These are phyloP conservation scores for Guyanaporus albipodus DNA, from an alignment of 768 basidiomycete species.

Conservation along the genomic window DNA sequence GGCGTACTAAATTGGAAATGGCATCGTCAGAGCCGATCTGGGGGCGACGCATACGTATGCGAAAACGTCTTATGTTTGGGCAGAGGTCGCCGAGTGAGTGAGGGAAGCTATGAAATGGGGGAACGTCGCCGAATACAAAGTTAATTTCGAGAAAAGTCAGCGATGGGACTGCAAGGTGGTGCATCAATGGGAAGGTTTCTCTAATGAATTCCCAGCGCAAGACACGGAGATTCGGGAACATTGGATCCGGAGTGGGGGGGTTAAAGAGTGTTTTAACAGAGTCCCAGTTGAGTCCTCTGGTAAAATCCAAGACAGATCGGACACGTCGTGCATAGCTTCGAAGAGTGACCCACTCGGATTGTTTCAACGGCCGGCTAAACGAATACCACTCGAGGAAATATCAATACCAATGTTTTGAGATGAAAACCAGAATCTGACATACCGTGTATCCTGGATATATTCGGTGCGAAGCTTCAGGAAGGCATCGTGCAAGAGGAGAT, in stretches of 20 bases:
- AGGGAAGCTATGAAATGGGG: constrained; percentile 1
- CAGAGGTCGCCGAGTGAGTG: constrained; percentile 1
- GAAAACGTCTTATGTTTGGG: constrained; percentile 1
- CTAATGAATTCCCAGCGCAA: constrained; percentile 7
- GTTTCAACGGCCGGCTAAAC: not conserved
- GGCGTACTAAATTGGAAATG: not conserved
- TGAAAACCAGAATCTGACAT: not conserved
- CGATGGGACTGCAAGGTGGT: constrained; percentile 2
- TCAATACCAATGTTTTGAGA: not conserved
- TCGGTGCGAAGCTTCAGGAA: constrained; percentile 4
- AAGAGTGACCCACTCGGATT: constrained; percentile 1
- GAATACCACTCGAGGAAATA: constrained; percentile 1
- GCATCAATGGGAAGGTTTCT: constrained; percentile 6
- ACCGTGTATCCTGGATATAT: constrained; percentile 6
- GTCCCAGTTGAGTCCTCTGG: constrained; percentile 2
- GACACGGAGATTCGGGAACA: constrained; percentile 4
- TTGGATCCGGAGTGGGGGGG: constrained; percentile 1
- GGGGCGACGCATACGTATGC: constrained; percentile 2
- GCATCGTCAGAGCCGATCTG: constrained; percentile 1
- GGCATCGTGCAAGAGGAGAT: constrained; percentile 3
- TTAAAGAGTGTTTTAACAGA: constrained; percentile 4
- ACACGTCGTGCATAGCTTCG: constrained; percentile 3
- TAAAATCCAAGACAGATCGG: not conserved
- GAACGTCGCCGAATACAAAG: constrained; percentile 1
- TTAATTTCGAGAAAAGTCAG: constrained; percentile 3